Evolutionary conservation across 495 filamentous ascomycete genomes (phyloP).

Genomic region (Mytilinidion resinicola): DNA sequence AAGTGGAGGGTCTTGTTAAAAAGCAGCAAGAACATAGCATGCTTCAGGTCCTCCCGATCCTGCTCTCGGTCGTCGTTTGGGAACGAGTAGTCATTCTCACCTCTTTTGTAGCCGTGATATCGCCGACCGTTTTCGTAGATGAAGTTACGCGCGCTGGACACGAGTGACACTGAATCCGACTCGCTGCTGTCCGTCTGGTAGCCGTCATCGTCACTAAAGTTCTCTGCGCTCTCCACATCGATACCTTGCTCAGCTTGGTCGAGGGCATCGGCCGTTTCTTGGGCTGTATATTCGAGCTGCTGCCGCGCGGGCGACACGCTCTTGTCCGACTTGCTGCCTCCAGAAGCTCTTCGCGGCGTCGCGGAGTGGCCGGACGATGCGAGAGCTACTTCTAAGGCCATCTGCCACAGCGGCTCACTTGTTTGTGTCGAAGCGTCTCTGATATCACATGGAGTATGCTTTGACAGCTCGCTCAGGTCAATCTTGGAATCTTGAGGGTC

Average conservation of each 20-base stretch:
- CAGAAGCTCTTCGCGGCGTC: too few species aligned
- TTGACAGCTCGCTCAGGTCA: background rate
- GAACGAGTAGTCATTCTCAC: background rate
- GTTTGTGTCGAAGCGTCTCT: too few species aligned
- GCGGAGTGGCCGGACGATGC: too few species aligned
- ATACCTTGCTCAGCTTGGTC: slow-evolving; percentile 2
- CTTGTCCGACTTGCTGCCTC: background rate
- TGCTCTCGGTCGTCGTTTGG: slow-evolving; percentile 25
- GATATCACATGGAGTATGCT: background rate
- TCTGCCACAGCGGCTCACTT: too few species aligned
- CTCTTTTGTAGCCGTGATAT: slow-evolving; percentile 16
- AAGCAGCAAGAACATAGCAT: slow-evolving; percentile 47
- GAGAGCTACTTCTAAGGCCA: too few species aligned
- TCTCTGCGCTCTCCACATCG: background rate
- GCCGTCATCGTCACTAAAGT: background rate
- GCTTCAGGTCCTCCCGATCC: slow-evolving; percentile 43
- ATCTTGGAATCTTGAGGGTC: slow-evolving; percentile 1
- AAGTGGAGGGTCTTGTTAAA: slow-evolving; percentile 52
- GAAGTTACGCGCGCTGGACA: slow-evolving; percentile 39
- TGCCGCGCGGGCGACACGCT: background rate
- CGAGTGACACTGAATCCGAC: background rate
- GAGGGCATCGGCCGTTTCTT: background rate
- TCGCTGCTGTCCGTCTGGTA: background rate
- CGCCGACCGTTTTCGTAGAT: slow-evolving; percentile 23
- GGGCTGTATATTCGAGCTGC: background rate